phyloP scores from a whole-genome alignment of 805 yeast genomes.

The Komagataella ulmi region DNA sequence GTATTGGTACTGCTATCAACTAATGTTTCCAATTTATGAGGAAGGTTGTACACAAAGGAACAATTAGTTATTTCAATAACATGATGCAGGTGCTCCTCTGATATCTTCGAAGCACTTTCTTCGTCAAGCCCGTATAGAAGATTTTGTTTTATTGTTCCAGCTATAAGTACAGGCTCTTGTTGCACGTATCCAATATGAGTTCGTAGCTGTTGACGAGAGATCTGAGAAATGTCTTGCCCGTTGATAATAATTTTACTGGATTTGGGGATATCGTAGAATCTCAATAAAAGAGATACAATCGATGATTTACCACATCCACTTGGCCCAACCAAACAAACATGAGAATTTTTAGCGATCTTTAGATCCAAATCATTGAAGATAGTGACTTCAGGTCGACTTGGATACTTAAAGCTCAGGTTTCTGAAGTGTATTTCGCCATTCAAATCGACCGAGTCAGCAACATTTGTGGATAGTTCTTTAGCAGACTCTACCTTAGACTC shows the following conservation, averaged over 20 bases:
- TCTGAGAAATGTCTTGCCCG: conserved; percentile 42
- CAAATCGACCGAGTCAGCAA: conserved; percentile 7
- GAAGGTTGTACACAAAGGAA: conserved; percentile 59
- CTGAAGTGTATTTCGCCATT: conserved; percentile 49
- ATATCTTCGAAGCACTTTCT: conserved; percentile 15
- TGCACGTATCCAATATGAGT: conserved; percentile 77
- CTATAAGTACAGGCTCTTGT: conserved; percentile 83
- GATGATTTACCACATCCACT: conserved; percentile 95
- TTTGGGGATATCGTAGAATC: conserved; percentile 66
- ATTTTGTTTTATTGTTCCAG: conserved; percentile 77
- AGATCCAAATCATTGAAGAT: conserved; percentile 54
- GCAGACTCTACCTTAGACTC: conserved; percentile 37
- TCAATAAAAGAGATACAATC: conserved; percentile 58
- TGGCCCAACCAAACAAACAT: conserved; percentile 92
- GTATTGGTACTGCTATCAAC: conserved; percentile 75
- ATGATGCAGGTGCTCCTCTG: conserved; percentile 41
- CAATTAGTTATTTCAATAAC: conserved; percentile 71
- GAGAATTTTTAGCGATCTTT: conserved; percentile 63
- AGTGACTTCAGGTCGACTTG: conserved; percentile 62
- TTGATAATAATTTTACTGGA: conserved; percentile 55
- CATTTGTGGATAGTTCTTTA: conserved; percentile 4
- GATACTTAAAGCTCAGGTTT: conserved; percentile 62
- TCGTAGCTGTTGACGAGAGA: conserved; percentile 64
- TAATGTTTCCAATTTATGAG: conserved; percentile 67
- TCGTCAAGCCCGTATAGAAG: conserved; percentile 62